Base-by-base conservation (phyloP, 2,329 filamentous ascomycete genomes). In the Rosellinia necatrix region DNA sequence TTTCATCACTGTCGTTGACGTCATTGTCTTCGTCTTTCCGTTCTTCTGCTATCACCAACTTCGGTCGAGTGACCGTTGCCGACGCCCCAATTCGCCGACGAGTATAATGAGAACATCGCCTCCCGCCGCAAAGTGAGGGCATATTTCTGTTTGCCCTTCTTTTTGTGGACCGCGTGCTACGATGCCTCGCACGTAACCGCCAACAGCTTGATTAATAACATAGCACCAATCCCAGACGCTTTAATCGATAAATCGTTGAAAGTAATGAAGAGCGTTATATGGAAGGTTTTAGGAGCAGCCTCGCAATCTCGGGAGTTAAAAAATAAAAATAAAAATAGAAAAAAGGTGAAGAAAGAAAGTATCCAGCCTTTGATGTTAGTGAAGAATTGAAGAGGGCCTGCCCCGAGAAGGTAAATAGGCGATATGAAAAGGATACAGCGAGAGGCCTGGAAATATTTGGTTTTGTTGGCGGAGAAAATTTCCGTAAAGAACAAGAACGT, bases 321-420 rank as follows among this genome's bases (percentile, higher is more conserved):
- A n/a, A n/a, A n/a, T n/a, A n/a, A n/a, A n/a, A n/a, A n/a, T n/a
- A n/a, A n/a, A n/a, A n/a, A n/a, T n/a, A n/a, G n/a, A n/a, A n/a
- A n/a, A n/a, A n/a, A n/a, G n/a, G n/a, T n/a, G n/a, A n/a, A n/a
- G 10, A 37, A 57, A 65, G 55, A 54, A 53, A 35, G 53, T 46
- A 24, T 51, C 62, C 60, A 64, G 54, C 58, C 57, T 60, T n/a
- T 60, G 59, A 52, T 38, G 53, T 44, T 56, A 54, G 41, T 57
- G 56, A 51, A 68, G 64, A 60, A 63, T 64, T 63, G 64, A 59
- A 66, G 58, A 69, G 64, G 66, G 54, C 67, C 67, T 44, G 67
- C 67, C 68, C 66, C 62, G 57, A 48, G 51, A 53, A 56, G 41
- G 56, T 55, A 48, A 62, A 58, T 54, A 35, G 29, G 47, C 53